These are phyloP conservation scores for Scleroderma bovista DNA, from an alignment of 768 basidiomycete genomes.

Conservation along the genomic window DNA sequence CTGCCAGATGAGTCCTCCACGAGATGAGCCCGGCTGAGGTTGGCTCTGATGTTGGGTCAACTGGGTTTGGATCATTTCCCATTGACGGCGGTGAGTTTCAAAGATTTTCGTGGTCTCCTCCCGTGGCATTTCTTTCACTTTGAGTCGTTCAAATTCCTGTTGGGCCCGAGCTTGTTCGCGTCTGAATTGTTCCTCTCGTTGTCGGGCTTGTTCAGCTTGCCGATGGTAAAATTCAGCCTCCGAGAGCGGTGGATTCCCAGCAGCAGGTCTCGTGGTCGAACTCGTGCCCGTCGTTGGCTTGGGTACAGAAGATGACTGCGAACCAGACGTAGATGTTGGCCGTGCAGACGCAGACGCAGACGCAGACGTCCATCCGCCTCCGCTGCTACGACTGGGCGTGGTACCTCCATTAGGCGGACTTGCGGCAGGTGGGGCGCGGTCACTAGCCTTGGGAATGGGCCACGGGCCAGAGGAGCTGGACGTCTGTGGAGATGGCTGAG, in stretches of 20 bases:
- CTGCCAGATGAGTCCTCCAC: constrained; percentile 45
- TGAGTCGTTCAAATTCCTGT: constrained; percentile 40
- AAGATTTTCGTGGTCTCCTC: constrained; percentile 54
- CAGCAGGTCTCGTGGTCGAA: constrained; percentile 18
- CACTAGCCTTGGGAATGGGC: constrained; percentile 28
- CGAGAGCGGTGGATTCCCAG: constrained; percentile 20
- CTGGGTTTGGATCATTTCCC: constrained; percentile 41
- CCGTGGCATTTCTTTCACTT: constrained; percentile 46
- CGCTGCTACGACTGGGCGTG: constrained; percentile 22
- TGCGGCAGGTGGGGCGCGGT: constrained; percentile 27
- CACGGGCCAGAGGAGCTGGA: constrained; percentile 23
- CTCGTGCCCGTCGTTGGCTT: constrained; percentile 20
- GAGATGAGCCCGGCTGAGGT: too few relatives aligned
- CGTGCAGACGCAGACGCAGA: constrained; percentile 27
- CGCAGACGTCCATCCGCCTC: constrained; percentile 24
- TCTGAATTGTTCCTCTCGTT: constrained; percentile 66
- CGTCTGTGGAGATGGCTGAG: constrained; percentile 24
- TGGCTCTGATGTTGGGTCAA: constrained; percentile 14
- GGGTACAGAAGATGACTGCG: constrained; percentile 19
- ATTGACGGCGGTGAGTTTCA: constrained; percentile 57
- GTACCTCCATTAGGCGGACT: constrained; percentile 28
- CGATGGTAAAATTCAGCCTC: constrained; percentile 60
- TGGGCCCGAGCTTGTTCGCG: constrained; percentile 63
- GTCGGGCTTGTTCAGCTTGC: constrained; percentile 56
- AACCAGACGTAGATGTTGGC: constrained; percentile 19